A percentile compares a stretch with the other conserved stretches of the same genome.
These are phyloP conservation scores for Mycena alexandri DNA, from an alignment of 768 basidiomycete species.

Conservation along the genomic window DNA sequence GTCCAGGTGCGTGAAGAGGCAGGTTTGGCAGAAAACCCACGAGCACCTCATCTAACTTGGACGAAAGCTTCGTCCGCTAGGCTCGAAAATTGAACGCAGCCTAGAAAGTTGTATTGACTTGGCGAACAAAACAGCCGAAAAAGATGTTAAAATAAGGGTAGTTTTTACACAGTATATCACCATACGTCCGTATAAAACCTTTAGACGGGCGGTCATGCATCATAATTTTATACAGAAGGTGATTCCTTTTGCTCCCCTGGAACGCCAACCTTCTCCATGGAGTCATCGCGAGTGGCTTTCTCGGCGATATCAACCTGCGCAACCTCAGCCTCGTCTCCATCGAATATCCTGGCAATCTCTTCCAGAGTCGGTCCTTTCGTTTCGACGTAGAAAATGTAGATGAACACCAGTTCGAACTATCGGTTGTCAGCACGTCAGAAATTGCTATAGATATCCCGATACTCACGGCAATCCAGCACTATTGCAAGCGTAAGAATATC, in stretches of 20 bases:
- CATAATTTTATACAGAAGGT: conserved; percentile 20
- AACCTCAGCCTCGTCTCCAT: too few species aligned
- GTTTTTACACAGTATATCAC: conserved; percentile 20
- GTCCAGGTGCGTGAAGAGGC: not conserved
- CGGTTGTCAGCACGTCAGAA: conserved; percentile 19
- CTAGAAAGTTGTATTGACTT: conserved; percentile 20
- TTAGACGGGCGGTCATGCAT: conserved; percentile 15
- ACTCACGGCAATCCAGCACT: conserved; percentile 56
- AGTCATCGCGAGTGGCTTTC: conserved; percentile 21
- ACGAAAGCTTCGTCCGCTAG: conserved; percentile 8
- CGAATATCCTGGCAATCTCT: too few species aligned
- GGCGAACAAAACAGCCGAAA: conserved; percentile 7
- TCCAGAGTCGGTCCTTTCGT: conserved; percentile 61
- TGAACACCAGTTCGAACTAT: conserved; percentile 57
- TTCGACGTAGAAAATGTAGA: conserved; percentile 62
- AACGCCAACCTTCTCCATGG: conserved; percentile 23
- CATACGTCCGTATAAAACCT: conserved; percentile 10
- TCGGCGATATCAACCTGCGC: too few species aligned
- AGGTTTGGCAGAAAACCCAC: conserved; percentile 1
- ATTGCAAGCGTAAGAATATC: conserved; percentile 47
- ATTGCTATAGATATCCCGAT: conserved; percentile 17
- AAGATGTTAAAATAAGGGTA: conserved; percentile 15
- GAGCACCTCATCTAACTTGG: conserved; percentile 11
- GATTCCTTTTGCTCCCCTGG: conserved; percentile 19
- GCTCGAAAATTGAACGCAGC: conserved; percentile 13